Base-by-base conservation (phyloP, 768 basidiomycete genomes). In the Rhodotorula toruloides region DNA sequence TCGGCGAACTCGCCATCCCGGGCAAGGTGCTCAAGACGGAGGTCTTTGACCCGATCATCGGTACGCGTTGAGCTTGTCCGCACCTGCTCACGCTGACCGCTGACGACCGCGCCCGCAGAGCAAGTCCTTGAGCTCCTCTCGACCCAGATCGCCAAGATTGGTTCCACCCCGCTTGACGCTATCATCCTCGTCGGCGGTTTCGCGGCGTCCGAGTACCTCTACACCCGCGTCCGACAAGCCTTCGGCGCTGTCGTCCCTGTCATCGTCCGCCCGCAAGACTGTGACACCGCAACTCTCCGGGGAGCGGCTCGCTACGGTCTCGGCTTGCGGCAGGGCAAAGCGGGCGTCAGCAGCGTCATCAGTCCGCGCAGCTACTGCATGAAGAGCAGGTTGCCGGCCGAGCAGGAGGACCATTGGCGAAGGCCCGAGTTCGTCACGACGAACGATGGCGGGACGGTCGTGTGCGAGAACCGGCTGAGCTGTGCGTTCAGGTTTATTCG, bases 131-230 rank as follows among this genome's bases (percentile, higher is more conserved):
- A 84, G 31, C 81, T 91, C 73, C 85, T 91, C 72, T 88, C 90
- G 72, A 86, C 86, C 29, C 90, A 91, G 77, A 80, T 85, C 56
- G 79, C 79, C 68, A 84, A 82, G 76, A 81, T 87, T 57, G 83
- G 87, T 75, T 86, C 88, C 74, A 58, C 58, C 10, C 58, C 47
- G 9, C 84, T 91, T 75, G 85, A 91, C 81, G 90, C 90, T 14
- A 79, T 93, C 57, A 83, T 93, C 71, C 84, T 92, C 74, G 90
- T 93, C 76, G 90, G 90, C 78, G 90, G 90, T 59, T 93, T 93
- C 77, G 87, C 78, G 29, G 88, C 86, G 12, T 87, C 87, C 77
- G 86, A 89, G 76, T 91, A 93, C 77, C 80, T 91, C 70, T 89
- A 87, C 79, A 82, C 84, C 74, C 83, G 84, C 67, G 86, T 91